These are phyloP conservation scores for Heliocybe sulcata DNA, from an alignment of 1,284 basidiomycete species.

Conservation along the genomic window DNA sequence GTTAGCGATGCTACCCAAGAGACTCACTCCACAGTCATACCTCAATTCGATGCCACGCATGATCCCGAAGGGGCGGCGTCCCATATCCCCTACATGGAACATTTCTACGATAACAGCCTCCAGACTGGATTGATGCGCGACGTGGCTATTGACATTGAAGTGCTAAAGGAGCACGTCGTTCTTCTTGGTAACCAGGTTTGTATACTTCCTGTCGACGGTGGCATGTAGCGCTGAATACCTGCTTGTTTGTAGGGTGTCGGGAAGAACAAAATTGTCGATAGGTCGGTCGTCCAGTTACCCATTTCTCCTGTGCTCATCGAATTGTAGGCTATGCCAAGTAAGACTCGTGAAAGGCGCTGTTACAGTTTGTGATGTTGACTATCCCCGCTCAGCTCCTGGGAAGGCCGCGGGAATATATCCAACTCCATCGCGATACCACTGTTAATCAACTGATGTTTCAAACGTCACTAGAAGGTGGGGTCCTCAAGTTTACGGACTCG, in stretches of 20 bases:
- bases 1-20: constrained; percentile 24
- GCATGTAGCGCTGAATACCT: background rate
- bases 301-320: background rate
- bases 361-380: too few relatives aligned
- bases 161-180: constrained; percentile 55
- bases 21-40: constrained; percentile 30
- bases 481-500: constrained; percentile 54
- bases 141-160: constrained; percentile 51
- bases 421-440: constrained; percentile 62
- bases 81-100: constrained; percentile 58
- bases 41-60: constrained; percentile 36
- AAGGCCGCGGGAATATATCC: constrained; percentile 61
- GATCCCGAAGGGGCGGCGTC: constrained; percentile 47
- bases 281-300: constrained; percentile 24
- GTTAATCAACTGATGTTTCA: constrained; percentile 66
- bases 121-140: constrained; percentile 62
- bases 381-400: constrained; percentile 34
- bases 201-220: background rate
- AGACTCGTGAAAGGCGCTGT: background rate
- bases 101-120: constrained; percentile 62
- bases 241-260: constrained; percentile 43
- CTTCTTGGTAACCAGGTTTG: constrained; percentile 58
- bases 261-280: constrained; percentile 63
- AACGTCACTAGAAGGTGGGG: constrained; percentile 46
- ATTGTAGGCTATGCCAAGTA: constrained; percentile 44